Evolutionary conservation across 257 asterid genomes (phyloP).

Genomic region (Gentiana dahurica): DNA sequence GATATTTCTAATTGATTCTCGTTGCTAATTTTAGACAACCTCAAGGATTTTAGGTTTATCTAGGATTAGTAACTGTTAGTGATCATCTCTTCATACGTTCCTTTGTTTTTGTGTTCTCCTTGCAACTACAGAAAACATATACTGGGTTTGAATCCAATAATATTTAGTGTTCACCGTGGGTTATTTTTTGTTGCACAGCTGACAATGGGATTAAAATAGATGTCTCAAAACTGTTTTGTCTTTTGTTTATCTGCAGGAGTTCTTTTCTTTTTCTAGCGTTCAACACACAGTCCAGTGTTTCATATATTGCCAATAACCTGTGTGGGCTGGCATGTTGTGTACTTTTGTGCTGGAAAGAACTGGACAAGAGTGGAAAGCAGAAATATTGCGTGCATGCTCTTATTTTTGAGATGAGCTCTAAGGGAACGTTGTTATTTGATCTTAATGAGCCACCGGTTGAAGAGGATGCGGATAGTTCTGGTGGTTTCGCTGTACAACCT

Average conservation of each 20-base stretch:
- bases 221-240: background rate
- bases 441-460: conserved; percentile 94
- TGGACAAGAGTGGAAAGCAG: conserved; percentile 23
- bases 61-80: no score
- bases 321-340: conserved; percentile 42
- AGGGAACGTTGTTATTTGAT: conserved; percentile 84
- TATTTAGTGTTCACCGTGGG: background rate
- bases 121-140: background rate
- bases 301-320: conserved; percentile 24
- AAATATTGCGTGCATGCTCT: conserved; percentile 49
- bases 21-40: no score
- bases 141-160: background rate
- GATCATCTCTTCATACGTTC: background rate
- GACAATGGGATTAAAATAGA: background rate
- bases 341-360: conserved; percentile 34
- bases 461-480: conserved; percentile 65
- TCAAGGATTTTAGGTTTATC: no score
- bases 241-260: conserved; percentile 7
- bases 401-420: conserved; percentile 80
- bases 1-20: no score
- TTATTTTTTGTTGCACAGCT: background rate
- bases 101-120: background rate
- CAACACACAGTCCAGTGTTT: conserved; percentile 22
- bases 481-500: conserved; percentile 63
- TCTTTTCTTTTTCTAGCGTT: conserved; percentile 7